A percentile compares a stretch with the other conserved stretches of the same genome.
Evolutionary conservation across 306 rosid species (phyloP).

Genomic region (Lupinus albus): DNA sequence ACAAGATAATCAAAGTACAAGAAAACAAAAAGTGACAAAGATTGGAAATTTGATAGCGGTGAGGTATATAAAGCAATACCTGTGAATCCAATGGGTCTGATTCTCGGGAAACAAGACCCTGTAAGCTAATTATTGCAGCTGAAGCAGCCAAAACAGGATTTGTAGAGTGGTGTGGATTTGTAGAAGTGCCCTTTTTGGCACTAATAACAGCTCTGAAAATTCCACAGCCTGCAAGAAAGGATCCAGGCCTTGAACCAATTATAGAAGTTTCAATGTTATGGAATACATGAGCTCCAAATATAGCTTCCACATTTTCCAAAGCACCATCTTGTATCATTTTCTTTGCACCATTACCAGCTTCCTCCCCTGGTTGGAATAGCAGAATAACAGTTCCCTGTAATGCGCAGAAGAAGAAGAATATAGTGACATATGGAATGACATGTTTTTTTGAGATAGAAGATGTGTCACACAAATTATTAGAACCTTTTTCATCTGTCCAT

Average conservation of each 20-base stretch:
- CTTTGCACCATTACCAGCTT: constrained; percentile 96
- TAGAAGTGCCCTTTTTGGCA: constrained; percentile 54
- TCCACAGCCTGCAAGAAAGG: constrained; percentile 92
- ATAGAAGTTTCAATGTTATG: constrained; percentile 75
- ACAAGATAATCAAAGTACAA: neutral
- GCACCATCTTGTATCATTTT: constrained; percentile 90
- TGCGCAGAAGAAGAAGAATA: neutral
- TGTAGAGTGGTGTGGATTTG: constrained; percentile 56
- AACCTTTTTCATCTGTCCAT: no score
- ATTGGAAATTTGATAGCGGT: neutral
- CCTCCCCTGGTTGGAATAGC: constrained; percentile 96
- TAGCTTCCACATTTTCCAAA: constrained; percentile 80
- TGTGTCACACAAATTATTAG: no score
- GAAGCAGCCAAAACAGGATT: constrained; percentile 88
- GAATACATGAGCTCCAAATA: constrained; percentile 88
- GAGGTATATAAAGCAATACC: constrained; percentile 41
- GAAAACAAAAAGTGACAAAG: neutral
- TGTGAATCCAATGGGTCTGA: constrained; percentile 89
- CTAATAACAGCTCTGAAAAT: constrained; percentile 78
- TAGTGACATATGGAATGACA: no score
- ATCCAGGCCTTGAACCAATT: constrained; percentile 90
- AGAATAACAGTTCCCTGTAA: constrained; percentile 84
- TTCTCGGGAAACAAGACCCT: constrained; percentile 94
- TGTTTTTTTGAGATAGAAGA: no score
- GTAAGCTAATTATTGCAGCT: constrained; percentile 83